A percentile compares a stretch with the other conserved stretches of the same genome.
Conservation (phyloP, 768 basidiomycete species). For the Sporobolomyces phaffii region DNA sequence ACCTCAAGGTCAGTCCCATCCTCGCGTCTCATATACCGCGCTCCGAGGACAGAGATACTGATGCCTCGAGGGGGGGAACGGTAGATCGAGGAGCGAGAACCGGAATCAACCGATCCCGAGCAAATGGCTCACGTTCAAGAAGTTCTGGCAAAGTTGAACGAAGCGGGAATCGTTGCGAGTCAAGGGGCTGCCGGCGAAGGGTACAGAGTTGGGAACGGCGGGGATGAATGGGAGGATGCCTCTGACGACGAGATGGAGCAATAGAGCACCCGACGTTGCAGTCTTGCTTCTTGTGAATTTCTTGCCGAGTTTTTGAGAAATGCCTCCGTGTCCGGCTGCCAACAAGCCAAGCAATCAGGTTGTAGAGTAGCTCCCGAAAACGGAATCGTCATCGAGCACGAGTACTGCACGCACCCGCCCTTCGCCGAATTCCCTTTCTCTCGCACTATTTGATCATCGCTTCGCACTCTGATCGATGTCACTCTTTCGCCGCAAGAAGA, state of each 20-base stretch:
- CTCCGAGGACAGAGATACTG: no score
- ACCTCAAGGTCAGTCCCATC: constrained; percentile 29
- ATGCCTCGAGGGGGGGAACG: no score
- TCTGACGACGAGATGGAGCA: constrained; percentile 38
- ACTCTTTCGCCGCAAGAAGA: constrained; percentile 17
- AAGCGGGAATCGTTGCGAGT: constrained; percentile 34
- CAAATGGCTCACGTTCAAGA: constrained; percentile 52
- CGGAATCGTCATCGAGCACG: no score
- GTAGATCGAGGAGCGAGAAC: constrained; percentile 34
- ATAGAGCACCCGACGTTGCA: no score
- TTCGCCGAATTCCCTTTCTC: background rate
- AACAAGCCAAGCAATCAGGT: no score
- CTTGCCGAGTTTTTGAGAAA: no score
- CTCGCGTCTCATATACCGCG: no score
- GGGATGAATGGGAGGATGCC: constrained; percentile 33
- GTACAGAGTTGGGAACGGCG: constrained; percentile 10
- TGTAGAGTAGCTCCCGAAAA: no score
- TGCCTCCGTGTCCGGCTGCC: no score
- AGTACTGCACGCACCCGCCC: no score
- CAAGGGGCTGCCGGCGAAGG: constrained; percentile 26
- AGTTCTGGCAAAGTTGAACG: constrained; percentile 77
- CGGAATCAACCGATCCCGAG: constrained; percentile 32
- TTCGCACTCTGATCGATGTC: constrained; percentile 1
- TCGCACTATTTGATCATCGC: background rate
- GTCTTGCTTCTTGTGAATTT: no score